Conservation (phyloP, 2,329 filamentous ascomycete species). For the Paraconiothyrium sp. region DNA sequence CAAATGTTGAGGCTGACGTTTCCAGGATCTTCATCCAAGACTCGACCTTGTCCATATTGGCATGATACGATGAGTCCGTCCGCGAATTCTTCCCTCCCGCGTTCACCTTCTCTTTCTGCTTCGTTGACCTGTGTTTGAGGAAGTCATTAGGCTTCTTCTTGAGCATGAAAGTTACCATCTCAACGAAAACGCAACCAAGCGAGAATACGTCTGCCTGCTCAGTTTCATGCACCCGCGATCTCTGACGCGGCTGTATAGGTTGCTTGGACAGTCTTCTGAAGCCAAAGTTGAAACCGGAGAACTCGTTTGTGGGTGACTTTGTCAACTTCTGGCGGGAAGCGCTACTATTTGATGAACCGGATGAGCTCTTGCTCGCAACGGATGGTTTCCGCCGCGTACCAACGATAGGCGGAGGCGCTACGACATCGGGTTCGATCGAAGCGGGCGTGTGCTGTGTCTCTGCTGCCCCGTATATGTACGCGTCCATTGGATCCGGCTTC, state of each 20-base stretch:
- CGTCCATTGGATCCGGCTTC: conserved; percentile 70
- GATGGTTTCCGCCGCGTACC: conserved; percentile 40
- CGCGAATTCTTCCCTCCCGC: conserved; percentile 61
- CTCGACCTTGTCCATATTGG: conserved; percentile 73
- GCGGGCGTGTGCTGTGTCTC: conserved; percentile 58
- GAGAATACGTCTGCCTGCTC: conserved; percentile 74
- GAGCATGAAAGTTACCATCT: conserved; percentile 74
- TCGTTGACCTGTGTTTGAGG: conserved; percentile 70
- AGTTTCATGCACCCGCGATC: conserved; percentile 44
- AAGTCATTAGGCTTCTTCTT: conserved; percentile 75
- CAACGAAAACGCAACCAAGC: conserved; percentile 75
- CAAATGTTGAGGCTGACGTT: conserved; percentile 52
- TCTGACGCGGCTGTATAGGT: conserved; percentile 34
- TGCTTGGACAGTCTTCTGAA: conserved; percentile 41
- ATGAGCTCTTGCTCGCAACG: conserved; percentile 48
- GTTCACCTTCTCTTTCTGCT: conserved; percentile 69
- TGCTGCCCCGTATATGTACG: conserved; percentile 77
- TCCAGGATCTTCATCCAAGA: conserved; percentile 72
- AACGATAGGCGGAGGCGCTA: conserved; percentile 25
- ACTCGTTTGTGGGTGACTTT: conserved; percentile 45
- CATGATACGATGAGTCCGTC: conserved; percentile 76
- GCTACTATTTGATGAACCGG: conserved; percentile 43
- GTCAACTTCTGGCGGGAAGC: conserved; percentile 44
- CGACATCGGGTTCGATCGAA: conserved; percentile 23
- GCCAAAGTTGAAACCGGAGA: conserved; percentile 50